Percentiles rank a stretch among this genome's conserved stretches.
These are phyloP conservation scores for Corylus heterophylla DNA, from an alignment of 306 rosid species.

Conservation along the genomic window DNA sequence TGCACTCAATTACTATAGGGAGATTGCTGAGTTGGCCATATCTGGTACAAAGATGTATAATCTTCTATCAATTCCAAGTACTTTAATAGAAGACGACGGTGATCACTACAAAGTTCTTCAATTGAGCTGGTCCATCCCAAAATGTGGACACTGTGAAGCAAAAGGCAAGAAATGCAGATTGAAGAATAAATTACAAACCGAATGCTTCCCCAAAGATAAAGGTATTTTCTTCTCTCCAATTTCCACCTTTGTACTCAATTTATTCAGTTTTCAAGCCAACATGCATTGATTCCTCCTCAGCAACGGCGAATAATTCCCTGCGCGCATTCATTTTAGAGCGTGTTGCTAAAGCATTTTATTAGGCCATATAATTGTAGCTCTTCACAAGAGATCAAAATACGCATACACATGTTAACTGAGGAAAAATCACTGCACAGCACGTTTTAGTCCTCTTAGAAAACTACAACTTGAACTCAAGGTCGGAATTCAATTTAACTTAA, in stretches of 20 bases:
- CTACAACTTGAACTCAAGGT: too few relatives aligned
- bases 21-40: fast-evolving
- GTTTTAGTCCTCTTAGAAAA: too few relatives aligned
- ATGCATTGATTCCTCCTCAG: background rate
- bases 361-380: too few relatives aligned
- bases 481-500: too few relatives aligned
- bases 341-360: too few relatives aligned
- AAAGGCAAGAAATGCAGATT: constrained; percentile 26
- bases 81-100: fast-evolving
- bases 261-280: background rate
- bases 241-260: background rate
- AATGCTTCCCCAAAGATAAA: constrained; percentile 11
- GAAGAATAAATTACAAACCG: constrained; percentile 17
- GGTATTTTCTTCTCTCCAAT: background rate
- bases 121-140: constrained; percentile 36
- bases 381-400: too few relatives aligned
- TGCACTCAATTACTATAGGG: fast-evolving
- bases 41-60: constrained; percentile 36
- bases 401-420: too few relatives aligned
- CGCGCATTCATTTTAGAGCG: too few relatives aligned
- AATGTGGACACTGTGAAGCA: constrained; percentile 35
- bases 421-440: too few relatives aligned
- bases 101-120: background rate
- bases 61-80: constrained; percentile 5
- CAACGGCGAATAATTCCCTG: background rate